Conservation (phyloP, 2,329 filamentous ascomycete genomes). For the Bisporella sp. region DNA sequence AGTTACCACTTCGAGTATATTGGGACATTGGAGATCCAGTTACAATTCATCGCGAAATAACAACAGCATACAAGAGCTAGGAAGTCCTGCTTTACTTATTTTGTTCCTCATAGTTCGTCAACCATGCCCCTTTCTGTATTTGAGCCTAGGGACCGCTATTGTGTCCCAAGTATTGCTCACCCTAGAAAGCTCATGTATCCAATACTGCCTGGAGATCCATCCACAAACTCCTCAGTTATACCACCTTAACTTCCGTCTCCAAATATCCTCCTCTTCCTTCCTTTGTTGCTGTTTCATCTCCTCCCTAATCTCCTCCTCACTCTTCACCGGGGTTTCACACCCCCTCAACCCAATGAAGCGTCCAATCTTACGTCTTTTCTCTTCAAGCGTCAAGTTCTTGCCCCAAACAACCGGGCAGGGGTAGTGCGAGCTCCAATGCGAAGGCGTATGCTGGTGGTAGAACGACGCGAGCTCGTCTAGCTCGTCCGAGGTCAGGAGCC, state of each 20-base stretch:
- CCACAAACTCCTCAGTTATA: slow-evolving; percentile 5
- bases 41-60: too few relatives aligned
- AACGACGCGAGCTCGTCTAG: slow-evolving; percentile 64
- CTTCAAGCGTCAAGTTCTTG: slow-evolving; percentile 44
- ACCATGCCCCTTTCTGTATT: too few relatives aligned
- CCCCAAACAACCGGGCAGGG: slow-evolving; percentile 63
- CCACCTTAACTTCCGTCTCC: slow-evolving; percentile 18
- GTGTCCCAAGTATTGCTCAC: too few relatives aligned
- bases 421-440: slow-evolving; percentile 50
- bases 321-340: slow-evolving; percentile 42
- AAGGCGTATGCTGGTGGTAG: slow-evolving; percentile 63
- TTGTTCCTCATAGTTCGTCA: too few relatives aligned
- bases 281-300: slow-evolving; percentile 34
- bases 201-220: not conserved
- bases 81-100: too few relatives aligned
- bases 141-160: too few relatives aligned
- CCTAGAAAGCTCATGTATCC: too few relatives aligned
- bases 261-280: slow-evolving; percentile 22
- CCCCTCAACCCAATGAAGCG: slow-evolving; percentile 67
- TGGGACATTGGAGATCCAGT: too few relatives aligned
- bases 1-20: too few relatives aligned
- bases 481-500: slow-evolving; percentile 64
- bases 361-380: slow-evolving; percentile 64
- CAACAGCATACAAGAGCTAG: too few relatives aligned
- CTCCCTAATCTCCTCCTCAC: slow-evolving; percentile 17